Evolutionary conservation across 306 rosid species (phyloP), one percentile per base, ranked within the genome.

Genomic region (Cicer chorassanicum): DNA sequence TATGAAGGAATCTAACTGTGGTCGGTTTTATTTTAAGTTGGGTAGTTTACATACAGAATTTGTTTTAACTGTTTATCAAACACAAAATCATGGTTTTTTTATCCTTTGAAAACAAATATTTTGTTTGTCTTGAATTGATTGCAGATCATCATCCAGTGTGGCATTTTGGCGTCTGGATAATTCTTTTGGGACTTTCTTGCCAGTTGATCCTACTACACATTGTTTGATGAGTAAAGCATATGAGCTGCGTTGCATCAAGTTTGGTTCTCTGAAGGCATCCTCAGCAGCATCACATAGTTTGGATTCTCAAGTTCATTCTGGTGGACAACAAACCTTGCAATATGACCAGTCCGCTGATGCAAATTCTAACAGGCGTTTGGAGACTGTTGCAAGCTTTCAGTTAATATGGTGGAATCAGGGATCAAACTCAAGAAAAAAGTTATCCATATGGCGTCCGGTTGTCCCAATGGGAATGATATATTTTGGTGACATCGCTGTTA

Each of bases 351-450:
- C 85, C 56, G 42, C 80, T 74, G 73, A 73, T 71, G 75, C 75
- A 61, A 94, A 62, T 80, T 87, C 97, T 67, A 86, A 82, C 65
- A 78, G 84, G 80, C 90, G 71, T 72, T 86, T 68, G 45, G 95
- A 94, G 82, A 86, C 93, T 81, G 96, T 94, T 56, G 96, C 95
- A 74, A 85, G 88, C 80, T 94, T 91, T 85, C 88, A 61, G 46
- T 82, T 90, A 85, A 87, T 94, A 78, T 94, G 98, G 97, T 94
- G 96, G 96, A 91, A 91, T 73, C 93, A 84, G 65, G 95, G 95
- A 12, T 82, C 86, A 73, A 87, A 82, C 84, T 71, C 95, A 10
- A 87, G 92, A 81, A 94, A 92, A 73, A 81, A 69, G 74, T 55
- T 94, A 54, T 94, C 98, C 60, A 85, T 94, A 69, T 94, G 98